Base-by-base conservation (phyloP, 192 early-diverging fungal genomes). In the Linnemannia schmuckeri region DNA sequence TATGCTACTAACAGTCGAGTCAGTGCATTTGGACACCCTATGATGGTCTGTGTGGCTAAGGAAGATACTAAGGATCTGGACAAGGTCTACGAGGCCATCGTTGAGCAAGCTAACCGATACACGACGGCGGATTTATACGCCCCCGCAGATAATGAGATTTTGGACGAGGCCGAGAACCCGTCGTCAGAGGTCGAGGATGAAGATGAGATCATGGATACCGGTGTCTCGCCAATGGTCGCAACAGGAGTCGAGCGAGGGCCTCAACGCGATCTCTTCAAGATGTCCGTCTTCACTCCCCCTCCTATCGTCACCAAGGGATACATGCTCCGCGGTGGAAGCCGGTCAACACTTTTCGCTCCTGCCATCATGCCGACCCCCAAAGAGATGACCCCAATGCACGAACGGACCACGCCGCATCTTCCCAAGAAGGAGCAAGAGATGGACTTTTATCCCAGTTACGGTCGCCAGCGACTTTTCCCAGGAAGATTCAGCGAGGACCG, bases 21-120 rank as follows among this genome's bases (percentile, higher is more conserved):
- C 20, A 22, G 20, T 9, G 74, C 85, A 17, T 90, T 88, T 71
- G 91, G 91, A 20, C 81, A 83, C 10, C 91, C 90, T 6, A 88
- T 91, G 40, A 76, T 92, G 78, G 76, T 92, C 22, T 88, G 86
- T 17, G 79, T 92, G 6, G 82, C 70, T 5, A 83, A 86, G 15
- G 82, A 89, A 37, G 90, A 92, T 0, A 89, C 91, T 2, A 76
- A 54, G 6, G 30, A 72, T 46, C 74, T 79, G 5, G 82, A 92
- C 4, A 75, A 68, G 38, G 40, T 92, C 2, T 90, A 91, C 35
- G 42, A 74, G 24, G 77, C 88, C 27, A 86, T 92, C 52, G 75
- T 78, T 24, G 12, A 83, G 9, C 90, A 92, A 40, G 81, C 89
- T 15, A 84, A 84, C 33, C 74, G 90, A 47, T 92, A 90, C 66